Evolutionary conservation across 2,329 filamentous ascomycete species (phyloP), one percentile per base, ranked within the genome.

Genomic region (Aureobasidium subglaciale): DNA sequence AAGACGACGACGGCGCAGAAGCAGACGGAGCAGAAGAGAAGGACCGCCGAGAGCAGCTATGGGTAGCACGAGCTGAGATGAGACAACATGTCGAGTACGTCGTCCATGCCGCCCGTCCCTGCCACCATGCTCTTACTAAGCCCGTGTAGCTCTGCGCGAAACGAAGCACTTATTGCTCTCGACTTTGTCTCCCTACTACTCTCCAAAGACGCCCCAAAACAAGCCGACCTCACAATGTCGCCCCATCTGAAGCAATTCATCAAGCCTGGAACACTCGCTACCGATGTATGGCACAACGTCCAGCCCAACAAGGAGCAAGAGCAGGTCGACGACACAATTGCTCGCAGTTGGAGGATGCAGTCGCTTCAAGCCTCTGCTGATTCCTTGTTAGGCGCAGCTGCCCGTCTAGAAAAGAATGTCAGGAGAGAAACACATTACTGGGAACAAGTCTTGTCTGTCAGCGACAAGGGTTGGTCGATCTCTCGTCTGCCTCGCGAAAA

Each of bases 401-500:
- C 79, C 24, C 80, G 88, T 37, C 73, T 99, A 11, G 82, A 89
- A 63, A 81, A 80, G 10, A 91, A 96, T 68, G 86, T 95, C 30
- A 78, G 81, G 9, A 82, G 83, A 27, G 93, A 99, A 73, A 85
- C 85, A 2, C 85, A 80, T 63, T 99, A 95, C 70, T 99, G 93
- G 93, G 81, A 87, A 55, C 86, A 95, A 63, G 81, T 97, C 2
- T 74, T 95, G 43, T 82, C 84, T 9, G 84, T 97, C 41, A 90
- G 86, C 61, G 82, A 90, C 61, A 85, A 84, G 55, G 90, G 91
- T 4, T 99, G 93, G 92, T 85, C 87, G 18, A 75, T 97, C 16
- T 92, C 86, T 62, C 81, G 87, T 46, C 75, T 93, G 37, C 89
- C 90, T 0, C 77, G 84, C 6, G 85, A 92, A 62, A 78, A 78